Evolutionary conservation across 2,329 filamentous ascomycete species (phyloP).

Genomic region (Amauroascus verrucosus): DNA sequence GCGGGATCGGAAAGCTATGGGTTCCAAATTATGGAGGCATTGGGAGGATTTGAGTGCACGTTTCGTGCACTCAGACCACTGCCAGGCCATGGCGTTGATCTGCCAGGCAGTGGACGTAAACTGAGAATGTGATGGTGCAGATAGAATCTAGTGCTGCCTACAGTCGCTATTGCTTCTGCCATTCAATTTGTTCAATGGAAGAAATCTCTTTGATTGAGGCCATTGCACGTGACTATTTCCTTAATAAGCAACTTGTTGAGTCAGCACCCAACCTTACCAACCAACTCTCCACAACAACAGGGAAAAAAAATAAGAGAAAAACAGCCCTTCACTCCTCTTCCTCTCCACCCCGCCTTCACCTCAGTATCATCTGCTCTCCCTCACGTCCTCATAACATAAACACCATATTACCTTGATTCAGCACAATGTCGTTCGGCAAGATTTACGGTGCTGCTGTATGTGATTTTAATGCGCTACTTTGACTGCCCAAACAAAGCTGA

Average conservation of each 20-base stretch:
- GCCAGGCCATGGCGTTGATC: constrained; percentile 28
- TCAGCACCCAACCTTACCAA: neutral
- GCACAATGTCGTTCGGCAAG: constrained; percentile 91
- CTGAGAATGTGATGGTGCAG: neutral
- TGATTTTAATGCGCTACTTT: constrained; percentile 9
- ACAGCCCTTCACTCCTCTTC: constrained; percentile 15
- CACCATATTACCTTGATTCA: constrained; percentile 12
- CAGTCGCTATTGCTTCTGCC: neutral
- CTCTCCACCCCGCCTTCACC: constrained; percentile 17
- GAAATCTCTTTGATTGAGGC: neutral
- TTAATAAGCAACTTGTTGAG: constrained; percentile 10
- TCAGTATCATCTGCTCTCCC: constrained; percentile 14
- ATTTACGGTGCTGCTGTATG: constrained; percentile 78
- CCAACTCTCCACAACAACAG: constrained; percentile 1
- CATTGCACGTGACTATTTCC: neutral
- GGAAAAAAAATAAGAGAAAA: constrained; percentile 3
- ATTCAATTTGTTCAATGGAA: neutral
- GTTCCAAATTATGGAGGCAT: constrained; percentile 28
- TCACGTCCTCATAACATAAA: constrained; percentile 12
- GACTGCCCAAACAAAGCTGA: constrained; percentile 17
- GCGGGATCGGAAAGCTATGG: constrained; percentile 25
- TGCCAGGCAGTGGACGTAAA: constrained; percentile 1
- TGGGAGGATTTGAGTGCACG: constrained; percentile 29
- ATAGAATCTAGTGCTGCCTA: neutral
- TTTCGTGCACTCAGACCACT: constrained; percentile 28